Percentiles rank a stretch among this genome's conserved stretches.
phyloP scores from a whole-genome alignment of 169 alveolate genomes.

The Plasmodium falciparum region DNA sequence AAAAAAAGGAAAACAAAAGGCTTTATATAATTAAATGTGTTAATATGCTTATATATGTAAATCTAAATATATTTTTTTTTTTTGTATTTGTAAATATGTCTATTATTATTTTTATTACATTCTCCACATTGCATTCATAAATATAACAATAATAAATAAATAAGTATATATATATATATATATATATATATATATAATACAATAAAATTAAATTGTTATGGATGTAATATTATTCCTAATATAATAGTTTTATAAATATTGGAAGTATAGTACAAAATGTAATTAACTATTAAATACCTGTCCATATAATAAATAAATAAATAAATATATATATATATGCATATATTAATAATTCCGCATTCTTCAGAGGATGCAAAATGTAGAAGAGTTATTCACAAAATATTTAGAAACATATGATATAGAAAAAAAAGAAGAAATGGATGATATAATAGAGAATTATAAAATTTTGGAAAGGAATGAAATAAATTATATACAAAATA shows the following conservation, averaged over 20 bases:
- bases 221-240: no score
- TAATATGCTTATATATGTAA: background rate
- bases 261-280: no score
- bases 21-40: background rate
- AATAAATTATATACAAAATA: slow-evolving; percentile 43
- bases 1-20: no score
- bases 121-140: no score
- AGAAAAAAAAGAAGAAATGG: slow-evolving; percentile 57
- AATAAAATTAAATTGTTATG: no score
- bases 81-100: background rate
- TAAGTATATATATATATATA: background rate
- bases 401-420: slow-evolving; percentile 32
- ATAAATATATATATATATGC: background rate
- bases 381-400: slow-evolving; percentile 43
- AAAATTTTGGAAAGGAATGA: slow-evolving; percentile 47
- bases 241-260: no score
- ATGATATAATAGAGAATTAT: slow-evolving; percentile 60
- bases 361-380: slow-evolving; percentile 25
- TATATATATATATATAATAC: background rate
- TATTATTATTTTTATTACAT: no score
- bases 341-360: background rate
- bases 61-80: background rate
- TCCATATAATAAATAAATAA: slow-evolving; percentile 11
- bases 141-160: no score
- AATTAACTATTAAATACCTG: background rate